A percentile compares a stretch with the other conserved stretches of the same genome.
These are phyloP conservation scores for Thermothelomyces thermophilus DNA, from an alignment of 2,329 filamentous ascomycete genomes.

Conservation along the genomic window DNA sequence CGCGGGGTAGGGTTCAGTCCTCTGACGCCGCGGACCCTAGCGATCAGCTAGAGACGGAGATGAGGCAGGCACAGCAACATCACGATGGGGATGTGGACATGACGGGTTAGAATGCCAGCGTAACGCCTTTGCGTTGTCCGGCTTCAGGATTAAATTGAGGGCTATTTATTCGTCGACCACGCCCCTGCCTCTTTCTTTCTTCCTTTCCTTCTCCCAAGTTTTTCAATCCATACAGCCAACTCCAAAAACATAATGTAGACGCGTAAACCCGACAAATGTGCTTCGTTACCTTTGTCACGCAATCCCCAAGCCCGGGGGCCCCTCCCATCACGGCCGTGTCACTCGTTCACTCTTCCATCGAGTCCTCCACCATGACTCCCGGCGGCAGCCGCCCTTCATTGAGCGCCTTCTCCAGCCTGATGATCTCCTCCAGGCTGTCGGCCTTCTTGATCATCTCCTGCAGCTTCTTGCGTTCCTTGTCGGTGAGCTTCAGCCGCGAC, in stretches of 20 bases:
- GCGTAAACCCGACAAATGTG: neutral
- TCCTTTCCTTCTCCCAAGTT: neutral
- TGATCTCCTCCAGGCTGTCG: constrained; percentile 84
- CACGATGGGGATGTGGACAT: constrained; percentile 52
- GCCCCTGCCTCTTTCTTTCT: too few species aligned
- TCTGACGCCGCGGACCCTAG: constrained; percentile 39
- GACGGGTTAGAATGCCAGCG: constrained; percentile 40
- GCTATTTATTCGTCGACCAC: neutral
- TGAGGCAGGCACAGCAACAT: constrained; percentile 38
- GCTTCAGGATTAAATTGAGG: neutral
- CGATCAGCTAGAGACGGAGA: constrained; percentile 50
- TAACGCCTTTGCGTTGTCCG: neutral
- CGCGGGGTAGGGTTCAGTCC: constrained; percentile 18
- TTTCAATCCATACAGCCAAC: neutral
- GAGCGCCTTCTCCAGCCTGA: constrained; percentile 81
- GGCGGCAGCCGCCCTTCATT: constrained; percentile 80
- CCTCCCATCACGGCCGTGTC: too few species aligned
- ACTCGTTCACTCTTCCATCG: constrained; percentile 58
- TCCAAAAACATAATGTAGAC: neutral
- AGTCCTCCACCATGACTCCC: constrained; percentile 51
- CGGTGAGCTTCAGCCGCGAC: constrained; percentile 76
- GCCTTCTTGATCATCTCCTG: constrained; percentile 84
- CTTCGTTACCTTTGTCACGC: neutral
- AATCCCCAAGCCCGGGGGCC: too few species aligned
- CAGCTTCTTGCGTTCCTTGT: constrained; percentile 77